Base-by-base conservation (phyloP, 352 stramenopile species). In the Phytophthora cryptogea region DNA sequence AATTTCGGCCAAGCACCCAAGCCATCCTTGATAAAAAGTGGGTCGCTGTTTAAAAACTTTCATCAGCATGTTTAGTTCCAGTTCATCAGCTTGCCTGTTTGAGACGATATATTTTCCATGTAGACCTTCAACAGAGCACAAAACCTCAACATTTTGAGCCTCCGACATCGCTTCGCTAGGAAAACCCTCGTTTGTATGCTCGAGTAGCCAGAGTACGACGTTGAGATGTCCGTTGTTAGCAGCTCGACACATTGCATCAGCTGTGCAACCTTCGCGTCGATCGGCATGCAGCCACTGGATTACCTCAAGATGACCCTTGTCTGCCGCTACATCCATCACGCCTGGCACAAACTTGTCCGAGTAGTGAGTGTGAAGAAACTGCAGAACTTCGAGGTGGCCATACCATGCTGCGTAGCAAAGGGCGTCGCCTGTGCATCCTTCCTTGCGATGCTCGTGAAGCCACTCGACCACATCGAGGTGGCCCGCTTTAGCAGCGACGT, bases 301-400 rank as follows among this genome's bases (percentile, higher is more conserved):
- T 5, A 42, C 10, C 36, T 42, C n/a, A 16, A 42, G 36, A 26
- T 49, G 26, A 11, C 43, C 43, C 17, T 37, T 37, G 5, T 52
- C 6, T 31, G 30, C 16, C 30, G 28, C 28, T 30, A 5, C n/a
- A 39, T 39, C 28, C 28, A 35, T 50, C 43, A 35, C 30, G 36
- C 20, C 8, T 3, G 14, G 13, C 16, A 16, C 30, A 41, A 53
- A 53, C 16, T 5, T 41, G 17, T 41, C n/a, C 1, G 17, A 20
- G 42, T 49, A 49, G 13, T 49, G 11, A 13, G 23, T 23, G 26
- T 49, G 42, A 6, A 49, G 42, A 36, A 49, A 49, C 42, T 49
- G 11, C 5, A 49, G 42, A 23, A 49, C 11, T 3, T 36, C 42
- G 5, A 49, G 26, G 14, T 49, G 42, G 26, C 20, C 42, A 11